A percentile compares a stretch with the other conserved stretches of the same genome.
phyloP scores from a whole-genome alignment of 805 yeast species.

The Alloascoidea africana region DNA sequence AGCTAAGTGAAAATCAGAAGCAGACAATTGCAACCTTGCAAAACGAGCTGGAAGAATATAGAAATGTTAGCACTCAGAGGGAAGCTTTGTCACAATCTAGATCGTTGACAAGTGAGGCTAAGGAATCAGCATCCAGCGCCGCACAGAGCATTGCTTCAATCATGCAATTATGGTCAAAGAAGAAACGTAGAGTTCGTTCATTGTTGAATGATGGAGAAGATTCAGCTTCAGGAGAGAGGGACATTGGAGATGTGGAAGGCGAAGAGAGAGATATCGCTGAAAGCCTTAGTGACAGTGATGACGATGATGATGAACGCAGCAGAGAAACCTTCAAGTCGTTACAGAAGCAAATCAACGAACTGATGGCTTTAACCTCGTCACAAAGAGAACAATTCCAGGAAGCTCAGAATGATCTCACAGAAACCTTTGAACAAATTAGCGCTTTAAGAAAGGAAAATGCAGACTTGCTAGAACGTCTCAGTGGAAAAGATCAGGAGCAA shows the following conservation, averaged over 20 bases:
- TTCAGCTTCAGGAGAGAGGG: too few species aligned
- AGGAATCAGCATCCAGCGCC: background rate
- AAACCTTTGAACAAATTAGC: slow-evolving; percentile 1
- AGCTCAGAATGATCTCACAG: background rate
- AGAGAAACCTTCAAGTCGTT: background rate
- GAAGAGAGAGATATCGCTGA: slow-evolving; percentile 3
- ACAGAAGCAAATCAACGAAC: slow-evolving; percentile 3
- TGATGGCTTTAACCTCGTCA: background rate
- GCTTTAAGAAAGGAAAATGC: background rate
- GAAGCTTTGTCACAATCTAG: background rate
- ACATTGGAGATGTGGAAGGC: background rate
- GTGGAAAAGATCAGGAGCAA: background rate
- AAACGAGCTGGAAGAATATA: background rate
- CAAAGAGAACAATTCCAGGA: background rate
- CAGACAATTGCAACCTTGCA: background rate
- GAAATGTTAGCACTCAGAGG: background rate
- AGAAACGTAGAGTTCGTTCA: background rate
- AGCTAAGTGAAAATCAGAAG: too few species aligned
- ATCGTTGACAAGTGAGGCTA: background rate
- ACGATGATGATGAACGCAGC: slow-evolving; percentile 5
- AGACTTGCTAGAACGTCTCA: background rate
- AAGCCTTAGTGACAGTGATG: slow-evolving; percentile 1
- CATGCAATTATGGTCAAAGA: background rate
- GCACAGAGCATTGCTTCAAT: background rate
- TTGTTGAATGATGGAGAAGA: background rate